Evolutionary conservation across 164 flowering plant species (phyloP).

Genomic region (Annona squamosa): DNA sequence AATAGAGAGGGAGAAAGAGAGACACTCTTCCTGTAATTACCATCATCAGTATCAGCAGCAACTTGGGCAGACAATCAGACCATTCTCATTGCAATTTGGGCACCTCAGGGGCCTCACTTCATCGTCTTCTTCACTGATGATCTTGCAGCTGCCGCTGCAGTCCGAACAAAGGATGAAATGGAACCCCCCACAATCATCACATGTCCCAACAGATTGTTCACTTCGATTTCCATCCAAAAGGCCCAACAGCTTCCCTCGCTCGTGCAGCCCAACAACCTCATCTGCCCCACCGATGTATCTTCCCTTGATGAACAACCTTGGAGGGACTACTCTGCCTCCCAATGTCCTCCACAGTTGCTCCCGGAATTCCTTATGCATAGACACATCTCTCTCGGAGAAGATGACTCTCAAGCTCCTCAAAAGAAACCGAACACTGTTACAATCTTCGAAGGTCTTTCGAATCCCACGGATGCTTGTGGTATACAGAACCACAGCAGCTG

Average conservation of each 20-base stretch:
- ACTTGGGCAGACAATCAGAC: slow-evolving; percentile 56
- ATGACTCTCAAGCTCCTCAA: slow-evolving; percentile 43
- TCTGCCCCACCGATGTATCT: slow-evolving; percentile 80
- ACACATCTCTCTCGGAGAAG: slow-evolving; percentile 65
- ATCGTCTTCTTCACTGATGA: slow-evolving; percentile 18
- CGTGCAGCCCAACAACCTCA: slow-evolving; percentile 55
- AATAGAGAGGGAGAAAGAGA: too few relatives aligned
- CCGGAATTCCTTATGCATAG: slow-evolving; percentile 65
- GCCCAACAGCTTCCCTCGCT: slow-evolving; percentile 60
- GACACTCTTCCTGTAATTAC: too few relatives aligned
- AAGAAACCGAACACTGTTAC: slow-evolving; percentile 43
- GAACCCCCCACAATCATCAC: slow-evolving; percentile 44
- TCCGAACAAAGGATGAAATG: slow-evolving; percentile 51
- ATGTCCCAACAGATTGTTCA: slow-evolving; percentile 19
- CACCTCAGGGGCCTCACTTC: slow-evolving; percentile 24
- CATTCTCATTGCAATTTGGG: slow-evolving; percentile 73
- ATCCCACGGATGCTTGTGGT: slow-evolving; percentile 73
- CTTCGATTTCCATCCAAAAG: slow-evolving; percentile 49
- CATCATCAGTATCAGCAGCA: slow-evolving; percentile 31
- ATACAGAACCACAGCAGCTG: slow-evolving; percentile 50
- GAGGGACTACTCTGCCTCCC: slow-evolving; percentile 61
- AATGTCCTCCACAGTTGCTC: slow-evolving; percentile 61
- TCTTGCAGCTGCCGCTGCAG: slow-evolving; percentile 68
- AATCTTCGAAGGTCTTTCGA: slow-evolving; percentile 73
- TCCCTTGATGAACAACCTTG: slow-evolving; percentile 72